Evolutionary conservation across 345 rosid species (phyloP).

Genomic region (Jatropha curcas): DNA sequence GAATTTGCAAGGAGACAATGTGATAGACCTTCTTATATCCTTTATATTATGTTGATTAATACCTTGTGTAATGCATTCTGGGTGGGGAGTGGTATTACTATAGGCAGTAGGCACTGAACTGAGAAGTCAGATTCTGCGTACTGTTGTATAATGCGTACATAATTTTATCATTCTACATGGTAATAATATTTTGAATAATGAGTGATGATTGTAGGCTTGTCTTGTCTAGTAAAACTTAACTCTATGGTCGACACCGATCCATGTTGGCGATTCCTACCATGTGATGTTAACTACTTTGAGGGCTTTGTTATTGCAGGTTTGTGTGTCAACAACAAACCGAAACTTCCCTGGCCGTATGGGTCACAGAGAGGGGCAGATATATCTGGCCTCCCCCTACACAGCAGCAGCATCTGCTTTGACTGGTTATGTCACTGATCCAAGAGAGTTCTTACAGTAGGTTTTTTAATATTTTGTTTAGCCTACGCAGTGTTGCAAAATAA

Average conservation of each 20-base stretch:
- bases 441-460: constrained; percentile 80
- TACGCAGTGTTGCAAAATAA: neutral
- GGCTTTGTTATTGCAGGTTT: constrained; percentile 44
- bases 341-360: constrained; percentile 99
- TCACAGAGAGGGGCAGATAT: constrained; percentile 96
- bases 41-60: neutral
- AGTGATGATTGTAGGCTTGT: neutral
- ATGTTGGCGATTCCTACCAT: neutral
- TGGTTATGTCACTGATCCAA: constrained; percentile 92
- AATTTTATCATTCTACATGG: no score
- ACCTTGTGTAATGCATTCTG: neutral
- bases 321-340: constrained; percentile 86
- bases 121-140: no score
- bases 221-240: neutral
- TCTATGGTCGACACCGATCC: neutral
- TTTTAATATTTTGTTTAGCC: neutral
- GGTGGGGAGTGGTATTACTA: neutral
- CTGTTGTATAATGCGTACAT: no score
- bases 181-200: no score
- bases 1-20: neutral
- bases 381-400: constrained; percentile 90
- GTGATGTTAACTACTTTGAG: neutral
- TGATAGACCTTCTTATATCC: neutral
- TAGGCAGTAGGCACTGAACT: neutral
- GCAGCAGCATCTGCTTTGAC: constrained; percentile 98